A percentile compares a stretch with the other conserved stretches of the same genome.
Conservation (phyloP, 2,329 filamentous ascomycete genomes). For the Pseudohalonectria lignicola region DNA sequence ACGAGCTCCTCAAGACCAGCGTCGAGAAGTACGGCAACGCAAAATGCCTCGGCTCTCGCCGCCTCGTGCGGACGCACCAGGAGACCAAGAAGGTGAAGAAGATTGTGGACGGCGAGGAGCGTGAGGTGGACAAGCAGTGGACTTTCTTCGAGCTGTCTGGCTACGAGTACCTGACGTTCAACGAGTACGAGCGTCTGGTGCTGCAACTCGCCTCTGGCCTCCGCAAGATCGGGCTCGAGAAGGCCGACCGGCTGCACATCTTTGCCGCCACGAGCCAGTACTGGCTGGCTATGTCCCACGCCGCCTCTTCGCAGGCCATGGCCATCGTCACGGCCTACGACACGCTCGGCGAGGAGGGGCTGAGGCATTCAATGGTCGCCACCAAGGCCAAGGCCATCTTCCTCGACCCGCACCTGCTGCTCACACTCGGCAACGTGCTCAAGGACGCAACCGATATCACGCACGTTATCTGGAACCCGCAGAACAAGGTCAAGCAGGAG, state of each 20-base stretch:
- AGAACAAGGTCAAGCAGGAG: conserved; percentile 38
- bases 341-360: conserved; percentile 64
- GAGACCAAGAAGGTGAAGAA: conserved; percentile 89
- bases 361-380: conserved; percentile 63
- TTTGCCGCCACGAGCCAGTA: conserved; percentile 61
- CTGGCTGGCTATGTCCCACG: conserved; percentile 41
- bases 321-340: conserved; percentile 79
- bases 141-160: conserved; percentile 74
- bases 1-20: conserved; percentile 61
- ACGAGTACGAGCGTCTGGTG: conserved; percentile 63
- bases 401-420: conserved; percentile 61
- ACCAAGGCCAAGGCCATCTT: conserved; percentile 62
- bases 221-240: conserved; percentile 59
- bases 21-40: conserved; percentile 55
- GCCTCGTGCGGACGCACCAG: conserved; percentile 63
- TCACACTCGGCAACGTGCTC: conserved; percentile 42
- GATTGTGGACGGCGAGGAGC: conserved; percentile 68
- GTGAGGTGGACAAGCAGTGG: conserved; percentile 77
- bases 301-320: conserved; percentile 61
- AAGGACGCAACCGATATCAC: conserved; percentile 37
- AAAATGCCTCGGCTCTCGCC: conserved; percentile 58
- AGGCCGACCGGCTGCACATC: conserved; percentile 63
- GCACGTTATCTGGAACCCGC: conserved; percentile 43
- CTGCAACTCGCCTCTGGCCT: conserved; percentile 60
- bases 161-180: conserved; percentile 68